Base-by-base conservation (phyloP, 176 grass and related monocot genomes). In the Ensete ventricosum region DNA sequence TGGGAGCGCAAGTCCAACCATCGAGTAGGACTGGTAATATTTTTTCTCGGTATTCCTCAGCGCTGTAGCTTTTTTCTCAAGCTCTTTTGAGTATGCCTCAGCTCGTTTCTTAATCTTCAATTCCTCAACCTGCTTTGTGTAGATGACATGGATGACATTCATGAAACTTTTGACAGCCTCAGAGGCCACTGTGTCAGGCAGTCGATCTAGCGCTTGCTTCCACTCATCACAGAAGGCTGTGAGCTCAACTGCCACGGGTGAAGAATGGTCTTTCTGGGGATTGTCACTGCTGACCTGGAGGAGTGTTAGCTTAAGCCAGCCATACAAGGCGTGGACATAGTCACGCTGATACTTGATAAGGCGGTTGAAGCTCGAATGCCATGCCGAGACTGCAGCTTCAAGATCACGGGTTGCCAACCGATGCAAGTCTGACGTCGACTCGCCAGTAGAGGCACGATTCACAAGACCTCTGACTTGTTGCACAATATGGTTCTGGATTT, bases 141-240 rank as follows among this genome's bases (percentile, higher is more conserved):
- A 99, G 76, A 99, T 99, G 64, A 89, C 96, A 79, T 95, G 96
- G 21, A 99, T 79, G 19, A 99, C 88, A 11, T 88, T 99, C 74
- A 95, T 88, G 1, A 99, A 99, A 75, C 90, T 89, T 84, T 99
- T 99, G 79, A 99, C 88, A 7, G 96, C 91, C 79, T 95, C 96
- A 24, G 96, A 99, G 16, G 88, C 90, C n/a, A 91, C 91, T 11
- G 88, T 84, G 12, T 99, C 96, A 1, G 96, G 96, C 79, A 99
- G 91, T 22, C 91, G 82, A 73, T 99, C 96, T 0, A 99, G 21
- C 48, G 96, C 96, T 89, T 99, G 96, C 80, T 99, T 99, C 96
- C 96, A 99, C 76, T 95, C 96, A 2, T 99, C 96, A 29, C 91
- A 99, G 81, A 99, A 95, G 72, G 83, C 82, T 66, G 96, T 99